Percentiles rank a stretch among this genome's conserved stretches.
Conservation (phyloP, 1,284 basidiomycete species). For the Wallemia hederae region DNA sequence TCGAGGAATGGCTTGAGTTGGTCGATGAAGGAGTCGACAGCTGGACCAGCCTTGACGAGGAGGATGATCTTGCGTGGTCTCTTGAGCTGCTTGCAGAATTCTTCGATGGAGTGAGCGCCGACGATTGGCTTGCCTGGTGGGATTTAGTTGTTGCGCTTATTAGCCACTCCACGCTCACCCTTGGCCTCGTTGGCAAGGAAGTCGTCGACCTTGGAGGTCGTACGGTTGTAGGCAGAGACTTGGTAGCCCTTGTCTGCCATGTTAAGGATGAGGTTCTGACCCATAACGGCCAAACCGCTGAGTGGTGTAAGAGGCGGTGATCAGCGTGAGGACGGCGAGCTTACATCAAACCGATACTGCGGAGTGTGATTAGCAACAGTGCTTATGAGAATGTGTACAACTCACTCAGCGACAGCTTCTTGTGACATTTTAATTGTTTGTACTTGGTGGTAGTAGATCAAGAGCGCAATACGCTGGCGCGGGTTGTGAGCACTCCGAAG, state of each 20-base stretch:
- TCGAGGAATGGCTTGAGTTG: constrained; percentile 27
- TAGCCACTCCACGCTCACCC: constrained; percentile 25
- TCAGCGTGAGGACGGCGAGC: background rate
- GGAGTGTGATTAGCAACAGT: background rate
- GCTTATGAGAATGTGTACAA: background rate
- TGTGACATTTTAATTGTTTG: background rate
- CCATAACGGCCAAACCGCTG: constrained; percentile 92
- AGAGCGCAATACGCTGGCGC: background rate
- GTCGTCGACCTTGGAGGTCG: constrained; percentile 76
- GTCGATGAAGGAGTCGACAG: constrained; percentile 28
- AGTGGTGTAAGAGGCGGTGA: constrained; percentile 17
- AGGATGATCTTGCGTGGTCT: constrained; percentile 53
- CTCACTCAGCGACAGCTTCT: background rate
- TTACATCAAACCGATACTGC: background rate
- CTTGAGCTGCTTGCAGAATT: constrained; percentile 32
- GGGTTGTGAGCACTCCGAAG: background rate
- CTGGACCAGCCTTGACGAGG: constrained; percentile 44
- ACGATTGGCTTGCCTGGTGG: constrained; percentile 61
- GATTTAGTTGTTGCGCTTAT: background rate
- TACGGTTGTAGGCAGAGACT: constrained; percentile 92
- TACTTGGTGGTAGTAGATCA: background rate
- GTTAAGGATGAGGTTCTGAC: constrained; percentile 80
- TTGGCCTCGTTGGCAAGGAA: constrained; percentile 95
- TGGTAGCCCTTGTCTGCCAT: constrained; percentile 99
- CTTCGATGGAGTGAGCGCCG: constrained; percentile 78